These are phyloP conservation scores for Cystobasidium tubakii DNA, from an alignment of 768 basidiomycete genomes.

Conservation along the genomic window DNA sequence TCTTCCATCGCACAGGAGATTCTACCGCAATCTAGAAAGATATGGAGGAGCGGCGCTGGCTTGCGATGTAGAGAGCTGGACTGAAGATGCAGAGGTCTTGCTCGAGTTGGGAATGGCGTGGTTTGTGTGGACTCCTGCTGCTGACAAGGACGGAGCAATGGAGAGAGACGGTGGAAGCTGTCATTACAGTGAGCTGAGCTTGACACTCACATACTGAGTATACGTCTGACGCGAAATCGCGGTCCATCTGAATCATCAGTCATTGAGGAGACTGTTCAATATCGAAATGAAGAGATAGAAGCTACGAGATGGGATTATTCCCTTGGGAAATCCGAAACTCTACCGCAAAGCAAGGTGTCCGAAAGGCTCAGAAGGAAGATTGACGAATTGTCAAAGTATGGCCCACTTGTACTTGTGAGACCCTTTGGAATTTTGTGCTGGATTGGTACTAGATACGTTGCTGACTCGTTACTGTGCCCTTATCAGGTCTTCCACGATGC, in stretches of 20 bases:
- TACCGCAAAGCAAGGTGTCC: background rate
- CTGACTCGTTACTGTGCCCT: background rate
- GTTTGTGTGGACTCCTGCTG: conserved; percentile 3
- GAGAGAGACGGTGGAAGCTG: conserved; percentile 9
- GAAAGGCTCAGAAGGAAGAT: conserved; percentile 24
- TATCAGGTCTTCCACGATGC: conserved; percentile 32
- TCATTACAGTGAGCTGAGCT: conserved; percentile 32
- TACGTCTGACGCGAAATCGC: too few relatives aligned
- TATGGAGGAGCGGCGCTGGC: conserved; percentile 30
- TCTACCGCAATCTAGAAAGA: conserved; percentile 12
- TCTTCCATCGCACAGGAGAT: background rate
- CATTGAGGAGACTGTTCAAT: conserved; percentile 34
- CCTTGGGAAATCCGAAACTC: conserved; percentile 12
- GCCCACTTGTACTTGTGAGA: conserved; percentile 48
- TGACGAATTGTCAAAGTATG: background rate
- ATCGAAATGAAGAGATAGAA: conserved; percentile 26
- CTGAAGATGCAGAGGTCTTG: conserved; percentile 32
- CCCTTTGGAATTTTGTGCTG: conserved; percentile 60
- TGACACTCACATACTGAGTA: too few relatives aligned
- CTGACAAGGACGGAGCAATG: background rate
- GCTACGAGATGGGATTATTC: conserved; percentile 28
- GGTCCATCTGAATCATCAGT: background rate
- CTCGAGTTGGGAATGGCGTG: conserved; percentile 34
- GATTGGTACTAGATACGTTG: conserved; percentile 13
- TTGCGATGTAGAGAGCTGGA: conserved; percentile 35